A percentile compares a stretch with the other conserved stretches of the same genome.
Conservation (phyloP, 768 basidiomycete species). For the Mycena olivaceomarginata region DNA sequence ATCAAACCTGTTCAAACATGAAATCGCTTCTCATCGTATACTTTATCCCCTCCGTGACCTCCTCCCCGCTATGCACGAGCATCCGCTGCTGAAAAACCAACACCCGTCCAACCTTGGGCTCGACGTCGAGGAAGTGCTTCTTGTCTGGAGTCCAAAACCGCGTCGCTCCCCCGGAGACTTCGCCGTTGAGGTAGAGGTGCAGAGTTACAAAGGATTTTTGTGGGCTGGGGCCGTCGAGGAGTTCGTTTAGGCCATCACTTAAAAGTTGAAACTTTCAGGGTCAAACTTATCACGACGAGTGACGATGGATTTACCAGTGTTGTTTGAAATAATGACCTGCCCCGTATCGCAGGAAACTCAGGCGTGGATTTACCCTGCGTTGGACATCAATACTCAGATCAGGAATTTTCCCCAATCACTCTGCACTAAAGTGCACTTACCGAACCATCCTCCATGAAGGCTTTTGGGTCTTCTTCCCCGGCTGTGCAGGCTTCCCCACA, state of each 20-base stretch:
- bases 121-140: slow-evolving; percentile 59
- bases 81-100: slow-evolving; percentile 64
- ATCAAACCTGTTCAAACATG: slow-evolving; percentile 56
- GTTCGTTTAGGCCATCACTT: slow-evolving; percentile 57
- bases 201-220: slow-evolving; percentile 65
- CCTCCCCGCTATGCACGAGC: slow-evolving; percentile 65
- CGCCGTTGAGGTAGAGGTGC: slow-evolving; percentile 64
- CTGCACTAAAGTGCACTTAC: slow-evolving; percentile 43
- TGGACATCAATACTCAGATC: not conserved
- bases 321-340: slow-evolving; percentile 63
- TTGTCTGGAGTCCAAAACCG: slow-evolving; percentile 60
- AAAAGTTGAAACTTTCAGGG: not conserved
- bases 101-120: slow-evolving; percentile 63
- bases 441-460: slow-evolving; percentile 61
- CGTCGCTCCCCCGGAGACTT: slow-evolving; percentile 57
- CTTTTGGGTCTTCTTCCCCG: slow-evolving; percentile 47
- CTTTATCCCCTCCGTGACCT: slow-evolving; percentile 59
- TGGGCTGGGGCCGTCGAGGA: slow-evolving; percentile 54
- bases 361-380: slow-evolving; percentile 61
- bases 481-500: slow-evolving; percentile 43
- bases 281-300: not conserved
- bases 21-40: slow-evolving; percentile 65
- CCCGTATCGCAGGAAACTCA: slow-evolving; percentile 66
- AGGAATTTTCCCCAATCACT: too few species aligned
- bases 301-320: slow-evolving; percentile 36